Evolutionary conservation across 2,329 filamentous ascomycete species (phyloP), one percentile per base, ranked within the genome.

Genomic region (Paraconiothyrium brasiliense): DNA sequence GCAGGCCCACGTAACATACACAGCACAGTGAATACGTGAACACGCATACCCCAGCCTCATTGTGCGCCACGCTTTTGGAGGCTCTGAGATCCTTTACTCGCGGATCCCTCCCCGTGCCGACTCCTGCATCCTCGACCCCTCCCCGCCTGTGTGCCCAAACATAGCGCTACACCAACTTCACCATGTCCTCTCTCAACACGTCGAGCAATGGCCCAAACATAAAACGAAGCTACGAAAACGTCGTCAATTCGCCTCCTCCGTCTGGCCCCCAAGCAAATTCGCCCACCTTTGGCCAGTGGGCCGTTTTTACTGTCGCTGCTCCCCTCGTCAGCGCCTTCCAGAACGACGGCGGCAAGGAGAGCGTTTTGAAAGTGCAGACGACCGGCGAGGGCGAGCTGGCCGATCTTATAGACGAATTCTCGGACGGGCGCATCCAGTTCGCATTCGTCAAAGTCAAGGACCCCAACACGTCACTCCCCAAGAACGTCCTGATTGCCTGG

Each of bases 381-480:
- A 96, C 92, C 52, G 94, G 94, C 83, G 94, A 97, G 82, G 95
- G 95, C 65, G 94, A 99, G 80, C 84, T 99, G 65, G 84, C 89
- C 60, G 93, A 97, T 67, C 85, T 99, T 61, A 87, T 97, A 71
- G 95, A 99, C 70, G 95, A 99, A 67, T 97, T 99, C 81, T 98
- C 90, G 69, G 95, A 99, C 79, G 95, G 95, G 58, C 91, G 93
- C 72, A 91, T 99, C 69, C 95, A 99, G 81, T 99, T 97, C 81
- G 95, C 93, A 32, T 98, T 96, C 75, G 90, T 95, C 73, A 97
- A 97, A 82, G 90, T 99, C 82, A 97, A 94, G 79, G 95, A 99
- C 77, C 92, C 93, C 58, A 99, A 99, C 79, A 92, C 91, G 2
- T 84, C 85, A 24, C 87, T 99, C 16, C 93, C 94, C 54, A 99